phyloP scores from a whole-genome alignment of 257 asterid species.

The Nemophila menziesii region DNA sequence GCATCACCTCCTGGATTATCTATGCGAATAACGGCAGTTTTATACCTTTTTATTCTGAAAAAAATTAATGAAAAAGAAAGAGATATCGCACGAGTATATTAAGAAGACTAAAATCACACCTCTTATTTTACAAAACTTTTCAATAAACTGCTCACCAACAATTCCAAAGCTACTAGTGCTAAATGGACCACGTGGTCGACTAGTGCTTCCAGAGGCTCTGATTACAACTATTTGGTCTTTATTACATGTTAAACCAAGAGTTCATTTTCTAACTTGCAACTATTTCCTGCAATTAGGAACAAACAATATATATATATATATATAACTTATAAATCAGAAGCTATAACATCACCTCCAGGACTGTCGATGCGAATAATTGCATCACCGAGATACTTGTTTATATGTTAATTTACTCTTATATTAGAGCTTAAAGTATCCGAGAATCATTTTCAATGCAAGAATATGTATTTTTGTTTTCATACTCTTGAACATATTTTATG shows the following conservation, averaged over 20 bases:
- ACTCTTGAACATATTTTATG: too few species aligned
- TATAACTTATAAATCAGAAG: too few species aligned
- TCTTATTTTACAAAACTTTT: too few species aligned
- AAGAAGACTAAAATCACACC: too few species aligned
- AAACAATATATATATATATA: neutral
- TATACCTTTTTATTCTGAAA: neutral
- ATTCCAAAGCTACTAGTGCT: conserved; percentile 1
- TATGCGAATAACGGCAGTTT: conserved; percentile 1
- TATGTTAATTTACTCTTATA: too few species aligned
- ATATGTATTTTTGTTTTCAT: too few species aligned
- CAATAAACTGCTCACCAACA: conserved; percentile 5
- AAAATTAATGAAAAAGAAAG: too few species aligned
- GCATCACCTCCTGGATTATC: conserved; percentile 8
- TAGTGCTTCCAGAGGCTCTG: conserved; percentile 4
- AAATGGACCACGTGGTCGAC: conserved; percentile 1
- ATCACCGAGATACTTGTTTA: too few species aligned
- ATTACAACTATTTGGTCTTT: conserved; percentile 6
- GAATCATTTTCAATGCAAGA: too few species aligned
- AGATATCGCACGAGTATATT: too few species aligned
- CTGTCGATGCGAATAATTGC: conserved; percentile 4
- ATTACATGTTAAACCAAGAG: conserved; percentile 4
- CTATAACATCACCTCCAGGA: conserved; percentile 7
- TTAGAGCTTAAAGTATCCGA: too few species aligned
- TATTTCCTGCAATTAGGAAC: neutral
- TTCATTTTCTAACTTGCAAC: conserved; percentile 3